phyloP scores from a whole-genome alignment of 2,329 filamentous ascomycete species.

The Botryotinia narcissicola region DNA sequence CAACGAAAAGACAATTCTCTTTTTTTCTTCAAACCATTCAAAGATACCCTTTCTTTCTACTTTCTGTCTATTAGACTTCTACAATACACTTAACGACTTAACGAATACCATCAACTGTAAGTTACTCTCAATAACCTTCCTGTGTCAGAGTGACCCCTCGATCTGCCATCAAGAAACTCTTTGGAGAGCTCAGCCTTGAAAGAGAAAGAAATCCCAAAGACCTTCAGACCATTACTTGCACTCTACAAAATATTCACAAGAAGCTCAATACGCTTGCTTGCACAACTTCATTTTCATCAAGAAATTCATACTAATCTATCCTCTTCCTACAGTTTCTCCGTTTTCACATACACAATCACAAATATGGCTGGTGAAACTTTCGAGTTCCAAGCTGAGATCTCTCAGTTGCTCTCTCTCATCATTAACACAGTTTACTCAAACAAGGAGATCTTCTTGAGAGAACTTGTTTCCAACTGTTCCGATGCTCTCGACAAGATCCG shows the following conservation, averaged over 20 bases:
- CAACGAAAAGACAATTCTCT: conserved; percentile 13
- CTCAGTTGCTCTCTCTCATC: conserved; percentile 98
- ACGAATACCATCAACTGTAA: conserved; percentile 20
- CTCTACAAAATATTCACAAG: not conserved
- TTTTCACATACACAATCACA: conserved; percentile 39
- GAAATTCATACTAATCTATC: not conserved
- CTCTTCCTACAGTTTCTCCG: conserved; percentile 12
- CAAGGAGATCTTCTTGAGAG: conserved; percentile 99
- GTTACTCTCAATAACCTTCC: not conserved
- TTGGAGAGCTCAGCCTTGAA: not conserved
- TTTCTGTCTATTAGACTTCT: conserved; percentile 15
- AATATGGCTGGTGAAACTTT: conserved; percentile 90
- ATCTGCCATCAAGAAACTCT: not conserved
- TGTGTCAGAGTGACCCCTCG: not conserved
- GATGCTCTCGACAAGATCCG: conserved; percentile 99
- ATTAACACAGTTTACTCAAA: conserved; percentile 99
- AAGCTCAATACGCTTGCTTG: not conserved
- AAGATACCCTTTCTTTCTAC: conserved; percentile 22
- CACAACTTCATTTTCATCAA: not conserved
- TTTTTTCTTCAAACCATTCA: conserved; percentile 13
- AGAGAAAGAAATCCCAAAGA: not conserved
- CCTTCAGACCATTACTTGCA: not conserved
- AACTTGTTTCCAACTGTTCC: conserved; percentile 96
- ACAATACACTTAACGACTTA: conserved; percentile 19
- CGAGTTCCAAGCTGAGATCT: conserved; percentile 99